Base-by-base conservation (phyloP, 23 red algal genomes). In the Pyropia haitanensis region DNA sequence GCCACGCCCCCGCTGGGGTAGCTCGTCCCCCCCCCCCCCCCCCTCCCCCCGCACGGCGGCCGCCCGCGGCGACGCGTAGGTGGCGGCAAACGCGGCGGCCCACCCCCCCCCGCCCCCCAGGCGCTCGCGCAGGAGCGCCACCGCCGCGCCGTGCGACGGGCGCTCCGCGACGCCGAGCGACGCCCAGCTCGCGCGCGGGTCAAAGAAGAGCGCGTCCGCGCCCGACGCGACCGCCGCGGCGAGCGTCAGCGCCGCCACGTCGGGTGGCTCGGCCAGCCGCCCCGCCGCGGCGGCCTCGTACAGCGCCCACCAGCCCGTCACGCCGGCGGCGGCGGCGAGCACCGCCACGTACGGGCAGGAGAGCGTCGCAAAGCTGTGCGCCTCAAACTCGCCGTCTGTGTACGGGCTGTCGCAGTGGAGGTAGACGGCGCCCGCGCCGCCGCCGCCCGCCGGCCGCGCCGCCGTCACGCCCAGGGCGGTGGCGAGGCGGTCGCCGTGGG, bases 331-430 rank as follows among this genome's bases (percentile, higher is more conserved):
- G 3, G 46, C 48, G 53, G 61, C 60, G 14, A 59, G 18, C 13
- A 80, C 14, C 22, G 64, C 50, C 0, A 80, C 27, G 49, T 58
- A 80, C 51, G 68, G 76, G 25, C 52, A 49, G 10, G 49, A 65
- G 4, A 80, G 33, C 12, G 76, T 56, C 2, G 53, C 63, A 70
- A 80, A 80, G 49, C 61, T 80, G 28, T 80, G 76, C 2, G 27
- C 18, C 39, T 80, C 76, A 20, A 80, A 80, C 14, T 53, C 33
- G 2, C 58, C 76, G 6, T 33, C 21, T 6, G 28, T 26, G 55
- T 65, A 80, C 52, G 76, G 76, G 16, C 64, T 60, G 18, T 68
- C 64, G 21, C 20, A 57, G 48, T 69, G 68, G 9, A 70, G 13
- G 56, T 55, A 80, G 46, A 70, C 19, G 10, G 76, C 76, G 23